Evolutionary conservation across 148 eudicot species (phyloP).

Genomic region (Rhododendron ovatum): DNA sequence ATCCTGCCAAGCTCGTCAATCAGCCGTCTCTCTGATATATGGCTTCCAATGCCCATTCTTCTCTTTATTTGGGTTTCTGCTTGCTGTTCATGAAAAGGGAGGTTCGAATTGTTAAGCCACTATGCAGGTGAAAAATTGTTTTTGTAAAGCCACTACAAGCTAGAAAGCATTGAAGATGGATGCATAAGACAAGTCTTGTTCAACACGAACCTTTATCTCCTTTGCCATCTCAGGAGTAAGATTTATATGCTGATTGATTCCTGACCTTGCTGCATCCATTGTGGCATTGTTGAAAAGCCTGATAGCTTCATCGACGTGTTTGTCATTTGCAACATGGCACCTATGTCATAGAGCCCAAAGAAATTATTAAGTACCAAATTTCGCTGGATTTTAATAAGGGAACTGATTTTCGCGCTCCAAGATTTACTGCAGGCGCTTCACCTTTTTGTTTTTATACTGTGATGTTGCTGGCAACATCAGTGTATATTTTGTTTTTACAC

Average conservation of each 20-base stretch:
- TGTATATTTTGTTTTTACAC: no score
- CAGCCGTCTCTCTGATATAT: slow-evolving; percentile 91
- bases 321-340: slow-evolving; percentile 79
- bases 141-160: background rate
- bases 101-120: background rate
- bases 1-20: slow-evolving; percentile 86
- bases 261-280: slow-evolving; percentile 97
- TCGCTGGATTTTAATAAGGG: background rate
- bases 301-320: slow-evolving; percentile 80
- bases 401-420: no score
- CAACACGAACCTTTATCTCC: slow-evolving; percentile 69
- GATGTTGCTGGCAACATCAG: no score
- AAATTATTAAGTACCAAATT: background rate
- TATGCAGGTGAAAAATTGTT: background rate
- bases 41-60: slow-evolving; percentile 98
- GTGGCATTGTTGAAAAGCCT: slow-evolving; percentile 84
- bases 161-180: background rate
- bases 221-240: slow-evolving; percentile 80
- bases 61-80: slow-evolving; percentile 93
- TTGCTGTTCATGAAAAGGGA: slow-evolving; percentile 50
- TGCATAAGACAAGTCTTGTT: background rate
- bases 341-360: slow-evolving; percentile 26
- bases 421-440: no score
- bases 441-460: no score
- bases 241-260: slow-evolving; percentile 77